phyloP scores from a whole-genome alignment of 768 basidiomycete species.

The Phylloporus rhodoxanthus region DNA sequence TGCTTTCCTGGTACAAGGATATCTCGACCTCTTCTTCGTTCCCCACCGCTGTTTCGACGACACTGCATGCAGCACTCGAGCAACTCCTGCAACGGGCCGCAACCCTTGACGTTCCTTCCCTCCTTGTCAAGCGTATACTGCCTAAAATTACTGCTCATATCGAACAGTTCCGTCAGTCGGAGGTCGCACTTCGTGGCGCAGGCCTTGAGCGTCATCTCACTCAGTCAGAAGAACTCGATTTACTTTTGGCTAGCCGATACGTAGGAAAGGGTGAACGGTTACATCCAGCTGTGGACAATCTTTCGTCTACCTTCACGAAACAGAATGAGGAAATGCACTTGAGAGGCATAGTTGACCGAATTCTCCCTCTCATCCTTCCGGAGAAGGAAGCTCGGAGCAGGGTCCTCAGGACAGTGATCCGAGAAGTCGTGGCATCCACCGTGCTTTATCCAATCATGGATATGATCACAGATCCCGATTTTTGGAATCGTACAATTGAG shows the following conservation, averaged over 20 bases:
- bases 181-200: slow-evolving; percentile 77
- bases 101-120: slow-evolving; percentile 62
- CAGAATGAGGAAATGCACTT: slow-evolving; percentile 87
- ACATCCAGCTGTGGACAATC: slow-evolving; percentile 82
- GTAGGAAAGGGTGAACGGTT: slow-evolving; percentile 58
- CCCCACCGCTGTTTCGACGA: slow-evolving; percentile 73
- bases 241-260: slow-evolving; percentile 79
- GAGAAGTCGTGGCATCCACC: slow-evolving; percentile 79
- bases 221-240: slow-evolving; percentile 85
- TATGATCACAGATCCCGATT: slow-evolving; percentile 92
- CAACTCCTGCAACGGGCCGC: slow-evolving; percentile 51
- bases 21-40: slow-evolving; percentile 86
- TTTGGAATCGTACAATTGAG: slow-evolving; percentile 92
- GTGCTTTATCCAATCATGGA: slow-evolving; percentile 86
- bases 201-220: slow-evolving; percentile 77
- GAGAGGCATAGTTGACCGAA: slow-evolving; percentile 58
- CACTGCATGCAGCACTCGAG: slow-evolving; percentile 62
- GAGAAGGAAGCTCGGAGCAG: slow-evolving; percentile 66
- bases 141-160: slow-evolving; percentile 89
- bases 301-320: slow-evolving; percentile 82
- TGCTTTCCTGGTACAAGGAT: slow-evolving; percentile 82
- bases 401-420: slow-evolving; percentile 62
- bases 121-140: slow-evolving; percentile 77
- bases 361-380: slow-evolving; percentile 70
- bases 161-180: slow-evolving; percentile 86